Evolutionary conservation across 306 rosid species (phyloP).

Genomic region (Prunus dulcis): DNA sequence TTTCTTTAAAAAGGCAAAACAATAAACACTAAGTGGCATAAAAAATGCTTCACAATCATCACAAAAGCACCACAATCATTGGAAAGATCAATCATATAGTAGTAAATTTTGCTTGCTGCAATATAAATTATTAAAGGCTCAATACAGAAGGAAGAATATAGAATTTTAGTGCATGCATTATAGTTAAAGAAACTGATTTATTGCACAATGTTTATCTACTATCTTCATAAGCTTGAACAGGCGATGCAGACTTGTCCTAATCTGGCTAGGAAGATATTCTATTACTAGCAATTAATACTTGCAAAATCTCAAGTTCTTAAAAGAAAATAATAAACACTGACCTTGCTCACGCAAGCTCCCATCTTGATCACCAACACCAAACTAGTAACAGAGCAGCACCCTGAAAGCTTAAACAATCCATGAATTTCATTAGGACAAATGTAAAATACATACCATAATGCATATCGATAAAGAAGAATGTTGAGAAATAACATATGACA

Average conservation of each 20-base stretch:
- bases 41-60: neutral
- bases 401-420: constrained; percentile 33
- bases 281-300: neutral
- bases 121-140: neutral
- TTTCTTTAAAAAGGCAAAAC: neutral
- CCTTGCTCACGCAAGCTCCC: constrained; percentile 79
- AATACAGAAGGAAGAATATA: neutral
- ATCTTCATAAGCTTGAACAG: neutral
- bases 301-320: neutral
- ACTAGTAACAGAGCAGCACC: constrained; percentile 14
- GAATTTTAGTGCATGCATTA: neutral
- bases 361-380: constrained; percentile 36
- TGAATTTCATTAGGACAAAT: constrained; percentile 1
- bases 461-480: constrained; percentile 7
- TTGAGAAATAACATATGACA: constrained; percentile 9
- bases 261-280: neutral
- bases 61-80: constrained; percentile 9
- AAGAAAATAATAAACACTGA: constrained; percentile 25
- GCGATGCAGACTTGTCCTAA: neutral
- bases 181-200: neutral
- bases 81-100: constrained; percentile 3
- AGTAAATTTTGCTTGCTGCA: neutral
- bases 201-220: neutral
- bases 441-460: constrained; percentile 6
- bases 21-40: neutral